These are phyloP conservation scores for Phytopythium aichiense DNA, from an alignment of 352 stramenopile genomes.

Conservation along the genomic window DNA sequence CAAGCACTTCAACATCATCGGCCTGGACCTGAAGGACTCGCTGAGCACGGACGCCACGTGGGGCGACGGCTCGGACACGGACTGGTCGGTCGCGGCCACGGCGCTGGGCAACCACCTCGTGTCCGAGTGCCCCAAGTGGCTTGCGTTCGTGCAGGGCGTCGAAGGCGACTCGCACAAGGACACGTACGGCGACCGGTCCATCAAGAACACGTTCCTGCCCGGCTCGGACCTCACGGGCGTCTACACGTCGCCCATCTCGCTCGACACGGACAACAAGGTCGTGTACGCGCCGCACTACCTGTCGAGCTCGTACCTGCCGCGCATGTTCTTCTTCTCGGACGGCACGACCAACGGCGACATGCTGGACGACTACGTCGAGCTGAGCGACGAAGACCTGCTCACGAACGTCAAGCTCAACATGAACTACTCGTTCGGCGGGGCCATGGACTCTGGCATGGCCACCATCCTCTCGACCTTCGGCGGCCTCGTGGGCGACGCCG, in stretches of 20 bases:
- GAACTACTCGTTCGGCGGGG: constrained; percentile 76
- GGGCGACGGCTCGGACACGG: constrained; percentile 72
- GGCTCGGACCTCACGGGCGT: constrained; percentile 66
- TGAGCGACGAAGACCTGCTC: constrained; percentile 39
- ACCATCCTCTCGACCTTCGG: constrained; percentile 82
- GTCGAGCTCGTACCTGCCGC: constrained; percentile 55
- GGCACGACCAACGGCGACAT: constrained; percentile 44
- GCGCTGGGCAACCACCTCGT: constrained; percentile 64
- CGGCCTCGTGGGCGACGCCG: constrained; percentile 55
- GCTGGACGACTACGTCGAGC: constrained; percentile 62
- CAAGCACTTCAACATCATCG: constrained; percentile 85
- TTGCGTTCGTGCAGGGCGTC: constrained; percentile 73
- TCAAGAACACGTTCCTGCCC: constrained; percentile 68
- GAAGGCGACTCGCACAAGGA: constrained; percentile 70
- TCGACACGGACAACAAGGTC: constrained; percentile 62
- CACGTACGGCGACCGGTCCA: constrained; percentile 36
- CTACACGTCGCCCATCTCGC: constrained; percentile 39
- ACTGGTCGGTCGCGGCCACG: constrained; percentile 68
- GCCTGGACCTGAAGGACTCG: constrained; percentile 78
- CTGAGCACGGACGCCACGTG: constrained; percentile 61
- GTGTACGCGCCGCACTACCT: constrained; percentile 83
- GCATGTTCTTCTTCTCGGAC: constrained; percentile 66
- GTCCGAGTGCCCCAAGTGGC: constrained; percentile 64
- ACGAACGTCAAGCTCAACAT: constrained; percentile 72
- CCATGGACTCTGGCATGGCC: constrained; percentile 53